A percentile compares a stretch with the other conserved stretches of the same genome.
phyloP scores from a whole-genome alignment of 2,329 filamentous ascomycete genomes.

The Thelonectria olida region DNA sequence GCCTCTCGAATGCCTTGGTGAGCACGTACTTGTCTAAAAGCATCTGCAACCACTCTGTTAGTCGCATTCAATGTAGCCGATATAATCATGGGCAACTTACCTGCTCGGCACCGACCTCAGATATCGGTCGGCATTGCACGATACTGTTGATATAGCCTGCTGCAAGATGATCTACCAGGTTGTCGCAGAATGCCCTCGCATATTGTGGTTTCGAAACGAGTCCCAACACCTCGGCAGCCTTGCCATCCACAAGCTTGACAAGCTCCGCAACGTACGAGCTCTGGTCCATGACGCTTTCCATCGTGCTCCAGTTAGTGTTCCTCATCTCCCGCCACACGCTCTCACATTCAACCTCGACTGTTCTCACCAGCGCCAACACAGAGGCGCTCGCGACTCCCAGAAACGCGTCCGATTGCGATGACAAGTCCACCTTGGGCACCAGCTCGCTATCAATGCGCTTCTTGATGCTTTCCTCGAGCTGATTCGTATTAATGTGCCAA shows the following conservation, averaged over 20 bases:
- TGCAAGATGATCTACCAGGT: slow-evolving; percentile 88
- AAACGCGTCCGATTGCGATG: slow-evolving; percentile 93
- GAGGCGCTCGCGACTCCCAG: slow-evolving; percentile 92
- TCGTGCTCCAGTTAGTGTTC: slow-evolving; percentile 92
- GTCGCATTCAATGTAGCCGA: slow-evolving; percentile 7
- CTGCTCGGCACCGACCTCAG: slow-evolving; percentile 93
- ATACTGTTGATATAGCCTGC: slow-evolving; percentile 84
- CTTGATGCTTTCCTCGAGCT: slow-evolving; percentile 94
- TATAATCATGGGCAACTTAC: slow-evolving; percentile 52
- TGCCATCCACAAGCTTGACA: slow-evolving; percentile 75
- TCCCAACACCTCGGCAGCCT: slow-evolving; percentile 77
- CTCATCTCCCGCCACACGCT: slow-evolving; percentile 96
- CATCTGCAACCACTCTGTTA: slow-evolving; percentile 68
- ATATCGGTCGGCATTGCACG: slow-evolving; percentile 88
- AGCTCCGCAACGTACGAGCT: slow-evolving; percentile 91
- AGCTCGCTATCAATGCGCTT: slow-evolving; percentile 86
- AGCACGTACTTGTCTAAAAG: slow-evolving; percentile 92
- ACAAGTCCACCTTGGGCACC: slow-evolving; percentile 81
- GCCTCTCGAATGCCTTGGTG: slow-evolving; percentile 78
- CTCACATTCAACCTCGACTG: slow-evolving; percentile 84
- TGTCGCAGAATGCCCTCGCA: slow-evolving; percentile 92
- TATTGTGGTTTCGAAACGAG: slow-evolving; percentile 92
- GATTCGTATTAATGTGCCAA: slow-evolving; percentile 91
- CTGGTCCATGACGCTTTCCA: slow-evolving; percentile 93
- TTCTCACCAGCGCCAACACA: slow-evolving; percentile 83